These are phyloP conservation scores for Cladosporium phlei DNA, from an alignment of 2,329 filamentous ascomycete species.

Conservation along the genomic window DNA sequence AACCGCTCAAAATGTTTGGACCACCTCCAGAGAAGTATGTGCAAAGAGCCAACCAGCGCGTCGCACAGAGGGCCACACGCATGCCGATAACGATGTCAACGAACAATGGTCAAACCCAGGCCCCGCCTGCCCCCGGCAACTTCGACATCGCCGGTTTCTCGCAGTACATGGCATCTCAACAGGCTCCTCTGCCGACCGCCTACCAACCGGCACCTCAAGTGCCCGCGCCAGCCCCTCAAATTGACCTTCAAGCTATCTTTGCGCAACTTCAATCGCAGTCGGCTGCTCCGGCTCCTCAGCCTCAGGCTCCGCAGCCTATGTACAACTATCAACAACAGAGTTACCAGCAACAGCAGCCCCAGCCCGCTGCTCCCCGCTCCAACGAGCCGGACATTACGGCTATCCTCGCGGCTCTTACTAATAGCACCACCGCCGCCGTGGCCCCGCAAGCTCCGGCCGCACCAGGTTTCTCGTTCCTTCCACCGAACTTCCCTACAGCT, in stretches of 20 bases:
- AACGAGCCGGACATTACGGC: conserved; percentile 26
- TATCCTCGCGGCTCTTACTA: conserved; percentile 26
- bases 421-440: neutral
- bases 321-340: conserved; percentile 5
- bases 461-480: conserved; percentile 2
- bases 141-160: conserved; percentile 7
- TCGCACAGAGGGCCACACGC: neutral
- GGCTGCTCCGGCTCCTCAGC: conserved; percentile 15
- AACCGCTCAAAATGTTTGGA: conserved; percentile 35
- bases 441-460: neutral
- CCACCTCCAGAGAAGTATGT: conserved; percentile 27
- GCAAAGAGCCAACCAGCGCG: conserved; percentile 15
- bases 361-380: conserved; percentile 4
- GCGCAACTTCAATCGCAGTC: conserved; percentile 14
- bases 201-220: conserved; percentile 11
- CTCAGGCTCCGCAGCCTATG: conserved; percentile 4
- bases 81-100: neutral
- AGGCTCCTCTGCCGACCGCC: conserved; percentile 6
- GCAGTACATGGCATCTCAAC: conserved; percentile 8
- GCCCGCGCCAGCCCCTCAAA: neutral
- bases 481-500: conserved; percentile 4
- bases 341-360: conserved; percentile 3
- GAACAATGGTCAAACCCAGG: neutral
- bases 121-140: neutral
- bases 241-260: conserved; percentile 3